These are phyloP conservation scores for Phytopythium oedochilum DNA, from an alignment of 352 stramenopile species.

Conservation along the genomic window DNA sequence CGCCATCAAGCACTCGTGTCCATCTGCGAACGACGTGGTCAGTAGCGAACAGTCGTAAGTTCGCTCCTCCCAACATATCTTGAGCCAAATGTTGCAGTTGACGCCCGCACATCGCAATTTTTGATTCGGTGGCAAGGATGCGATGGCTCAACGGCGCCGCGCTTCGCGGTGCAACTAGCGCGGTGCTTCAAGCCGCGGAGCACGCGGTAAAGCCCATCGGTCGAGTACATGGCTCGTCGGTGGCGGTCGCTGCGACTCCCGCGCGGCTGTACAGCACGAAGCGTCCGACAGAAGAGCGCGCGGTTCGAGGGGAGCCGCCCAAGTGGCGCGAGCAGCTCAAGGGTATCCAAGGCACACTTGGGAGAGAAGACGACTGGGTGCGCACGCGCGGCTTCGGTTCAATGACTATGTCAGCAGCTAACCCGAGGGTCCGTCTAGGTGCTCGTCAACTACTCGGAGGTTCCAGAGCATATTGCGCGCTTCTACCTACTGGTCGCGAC, in stretches of 20 bases:
- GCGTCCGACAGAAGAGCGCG: constrained; percentile 4
- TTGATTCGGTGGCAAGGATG: no score
- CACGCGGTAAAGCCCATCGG: no score
- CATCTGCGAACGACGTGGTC: constrained; percentile 38
- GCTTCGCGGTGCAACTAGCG: no score
- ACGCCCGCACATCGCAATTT: no score
- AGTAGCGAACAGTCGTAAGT: no score
- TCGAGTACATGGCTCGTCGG: no score
- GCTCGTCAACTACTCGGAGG: constrained; percentile 29
- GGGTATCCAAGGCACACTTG: constrained; percentile 67
- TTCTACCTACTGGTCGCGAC: constrained; percentile 94
- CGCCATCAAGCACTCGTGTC: constrained; percentile 60
- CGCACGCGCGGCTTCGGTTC: constrained; percentile 47
- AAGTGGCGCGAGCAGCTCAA: constrained; percentile 54
- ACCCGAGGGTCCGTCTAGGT: no score
- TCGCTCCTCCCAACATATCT: neutral
- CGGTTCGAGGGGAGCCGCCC: constrained; percentile 21
- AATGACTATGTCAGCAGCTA: no score
- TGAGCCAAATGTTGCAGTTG: constrained; percentile 18
- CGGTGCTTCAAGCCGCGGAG: no score
- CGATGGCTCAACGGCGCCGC: no score
- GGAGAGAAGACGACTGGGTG: constrained; percentile 54
- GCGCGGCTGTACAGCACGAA: neutral
- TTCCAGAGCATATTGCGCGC: constrained; percentile 40
- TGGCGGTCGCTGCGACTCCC: neutral